phyloP scores from a whole-genome alignment of 2,329 filamentous ascomycete genomes.

The Bisporella sp. region DNA sequence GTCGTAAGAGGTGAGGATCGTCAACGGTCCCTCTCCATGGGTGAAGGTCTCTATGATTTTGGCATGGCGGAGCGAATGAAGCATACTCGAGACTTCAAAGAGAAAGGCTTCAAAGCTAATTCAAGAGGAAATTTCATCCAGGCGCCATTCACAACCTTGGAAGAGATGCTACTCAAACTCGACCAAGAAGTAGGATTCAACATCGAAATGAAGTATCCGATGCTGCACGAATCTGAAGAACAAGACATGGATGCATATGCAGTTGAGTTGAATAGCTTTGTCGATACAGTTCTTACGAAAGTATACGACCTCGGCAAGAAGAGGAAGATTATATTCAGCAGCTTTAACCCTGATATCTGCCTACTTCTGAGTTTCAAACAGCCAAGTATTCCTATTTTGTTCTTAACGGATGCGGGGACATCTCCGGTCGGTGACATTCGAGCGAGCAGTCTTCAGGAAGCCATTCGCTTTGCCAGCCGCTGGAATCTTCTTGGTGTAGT shows the following conservation, averaged over 20 bases:
- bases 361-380: constrained; percentile 94
- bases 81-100: constrained; percentile 91
- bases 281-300: constrained; percentile 83
- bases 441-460: constrained; percentile 88
- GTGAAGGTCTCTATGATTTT: constrained; percentile 12
- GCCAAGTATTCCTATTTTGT: constrained; percentile 90
- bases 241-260: constrained; percentile 96
- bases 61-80: constrained; percentile 78
- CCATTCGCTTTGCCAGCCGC: constrained; percentile 84
- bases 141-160: constrained; percentile 88
- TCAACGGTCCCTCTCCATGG: constrained; percentile 29
- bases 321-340: constrained; percentile 94
- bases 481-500: constrained; percentile 96
- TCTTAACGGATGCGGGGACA: constrained; percentile 86
- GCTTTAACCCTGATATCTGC: constrained; percentile 96
- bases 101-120: constrained; percentile 93
- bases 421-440: constrained; percentile 78
- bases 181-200: constrained; percentile 87
- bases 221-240: constrained; percentile 91
- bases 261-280: constrained; percentile 92
- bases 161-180: constrained; percentile 84
- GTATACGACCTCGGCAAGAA: constrained; percentile 80
- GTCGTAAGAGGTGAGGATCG: constrained; percentile 22
- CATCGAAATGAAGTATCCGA: constrained; percentile 98
- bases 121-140: constrained; percentile 92